phyloP scores from a whole-genome alignment of 202 grass and related monocot genomes.

The Miscanthus sacchariflorus region DNA sequence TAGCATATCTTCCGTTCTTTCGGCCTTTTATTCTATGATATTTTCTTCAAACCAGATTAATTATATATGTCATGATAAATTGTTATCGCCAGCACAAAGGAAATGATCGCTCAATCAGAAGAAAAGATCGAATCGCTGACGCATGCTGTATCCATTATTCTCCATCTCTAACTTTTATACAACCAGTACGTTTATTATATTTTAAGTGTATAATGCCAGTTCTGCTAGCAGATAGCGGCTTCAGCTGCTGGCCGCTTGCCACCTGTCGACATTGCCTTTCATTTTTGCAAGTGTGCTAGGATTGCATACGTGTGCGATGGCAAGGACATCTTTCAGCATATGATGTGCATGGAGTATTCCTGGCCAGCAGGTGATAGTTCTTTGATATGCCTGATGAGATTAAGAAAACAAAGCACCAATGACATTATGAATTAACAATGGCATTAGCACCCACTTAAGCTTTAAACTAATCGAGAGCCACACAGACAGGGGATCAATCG shows the following conservation, averaged over 20 bases:
- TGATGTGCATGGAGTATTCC: conserved; percentile 44
- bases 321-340: conserved; percentile 10
- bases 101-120: not conserved
- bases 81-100: not conserved
- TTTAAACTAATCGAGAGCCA: conserved; percentile 41
- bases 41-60: not conserved
- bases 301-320: conserved; percentile 35
- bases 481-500: conserved; percentile 27
- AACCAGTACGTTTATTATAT: not conserved
- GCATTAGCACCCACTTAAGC: conserved; percentile 2
- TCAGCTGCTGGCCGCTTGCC: conserved; percentile 5
- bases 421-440: conserved; percentile 49
- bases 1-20: not conserved
- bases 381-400: conserved; percentile 14
- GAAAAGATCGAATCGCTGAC: not conserved
- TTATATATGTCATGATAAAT: not conserved
- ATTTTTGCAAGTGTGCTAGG: conserved; percentile 11
- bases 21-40: not conserved
- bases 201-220: not conserved
- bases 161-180: conserved; percentile 1
- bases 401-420: conserved; percentile 37
- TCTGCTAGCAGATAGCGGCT: not conserved
- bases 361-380: conserved; percentile 6
- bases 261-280: conserved; percentile 20
- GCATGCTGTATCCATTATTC: not conserved